phyloP scores from a whole-genome alignment of 2,329 filamentous ascomycete species.

The Verticillium tricorpus region DNA sequence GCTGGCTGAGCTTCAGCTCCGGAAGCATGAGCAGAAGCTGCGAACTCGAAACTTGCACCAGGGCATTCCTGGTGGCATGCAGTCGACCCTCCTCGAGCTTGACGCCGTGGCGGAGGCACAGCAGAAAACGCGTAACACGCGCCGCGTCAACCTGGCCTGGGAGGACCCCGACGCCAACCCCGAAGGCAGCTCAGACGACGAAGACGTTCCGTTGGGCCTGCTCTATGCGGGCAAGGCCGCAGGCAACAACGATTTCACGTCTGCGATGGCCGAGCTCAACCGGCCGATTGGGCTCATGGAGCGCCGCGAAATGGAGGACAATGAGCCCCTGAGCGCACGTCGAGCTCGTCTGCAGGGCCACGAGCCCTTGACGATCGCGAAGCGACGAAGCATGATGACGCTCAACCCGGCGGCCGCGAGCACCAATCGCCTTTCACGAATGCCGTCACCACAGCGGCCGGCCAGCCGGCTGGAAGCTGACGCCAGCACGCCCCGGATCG shows the following conservation, averaged over 20 bases:
- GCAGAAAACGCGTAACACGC: constrained; percentile 66
- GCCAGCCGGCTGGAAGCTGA: constrained; percentile 27
- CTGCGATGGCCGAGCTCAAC: constrained; percentile 51
- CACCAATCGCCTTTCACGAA: constrained; percentile 19
- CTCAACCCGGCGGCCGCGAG: constrained; percentile 27
- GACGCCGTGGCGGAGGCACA: constrained; percentile 87
- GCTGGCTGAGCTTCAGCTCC: constrained; percentile 83
- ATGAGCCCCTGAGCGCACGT: constrained; percentile 77
- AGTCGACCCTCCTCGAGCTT: constrained; percentile 83
- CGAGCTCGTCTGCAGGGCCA: constrained; percentile 70
- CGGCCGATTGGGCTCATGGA: constrained; percentile 73
- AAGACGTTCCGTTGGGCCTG: constrained; percentile 83
- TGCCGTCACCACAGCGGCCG: constrained; percentile 13
- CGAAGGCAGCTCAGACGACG: constrained; percentile 56
- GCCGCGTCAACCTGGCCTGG: constrained; percentile 86
- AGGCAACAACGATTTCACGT: constrained; percentile 38
- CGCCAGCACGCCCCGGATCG: not conserved
- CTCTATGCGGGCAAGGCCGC: constrained; percentile 62
- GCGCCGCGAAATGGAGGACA: constrained; percentile 81
- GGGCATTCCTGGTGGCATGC: constrained; percentile 69
- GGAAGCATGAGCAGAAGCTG: constrained; percentile 82
- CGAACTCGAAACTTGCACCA: constrained; percentile 67
- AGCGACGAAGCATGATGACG: constrained; percentile 40
- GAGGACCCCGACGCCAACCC: constrained; percentile 59
- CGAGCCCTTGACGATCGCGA: constrained; percentile 32